Evolutionary conservation across 2,329 filamentous ascomycete species (phyloP).

Genomic region (Aspergillus sp.): DNA sequence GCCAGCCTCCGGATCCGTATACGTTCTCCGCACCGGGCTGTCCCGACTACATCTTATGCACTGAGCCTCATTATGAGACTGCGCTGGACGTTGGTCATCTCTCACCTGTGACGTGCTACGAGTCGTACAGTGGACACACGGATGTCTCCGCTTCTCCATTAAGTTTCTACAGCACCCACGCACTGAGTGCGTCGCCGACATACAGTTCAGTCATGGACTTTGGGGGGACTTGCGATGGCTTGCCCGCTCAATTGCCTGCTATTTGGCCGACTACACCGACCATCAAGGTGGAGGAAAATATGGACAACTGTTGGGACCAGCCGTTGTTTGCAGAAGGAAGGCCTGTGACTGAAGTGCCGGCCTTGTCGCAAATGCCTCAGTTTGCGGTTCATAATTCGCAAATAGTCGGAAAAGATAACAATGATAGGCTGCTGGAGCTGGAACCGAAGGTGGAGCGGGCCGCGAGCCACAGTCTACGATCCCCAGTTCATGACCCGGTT

Average conservation of each 20-base stretch:
- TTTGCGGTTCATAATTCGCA: too few species aligned
- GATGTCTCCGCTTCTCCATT: slow-evolving; percentile 19
- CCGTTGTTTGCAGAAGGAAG: slow-evolving; percentile 4
- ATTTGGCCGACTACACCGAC: slow-evolving; percentile 22
- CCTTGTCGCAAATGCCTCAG: too few species aligned
- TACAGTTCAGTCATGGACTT: slow-evolving; percentile 18
- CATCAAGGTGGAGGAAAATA: slow-evolving; percentile 7
- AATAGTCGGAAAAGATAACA: too few species aligned
- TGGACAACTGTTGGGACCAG: slow-evolving; percentile 13
- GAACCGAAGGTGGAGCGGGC: too few species aligned
- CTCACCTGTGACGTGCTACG: slow-evolving; percentile 16
- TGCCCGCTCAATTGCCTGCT: slow-evolving; percentile 10
- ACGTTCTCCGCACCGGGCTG: slow-evolving; percentile 16
- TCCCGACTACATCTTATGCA: slow-evolving; percentile 15
- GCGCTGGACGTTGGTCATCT: slow-evolving; percentile 17
- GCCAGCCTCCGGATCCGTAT: slow-evolving; percentile 12
- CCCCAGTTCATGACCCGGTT: too few species aligned
- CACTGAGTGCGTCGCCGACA: slow-evolving; percentile 18
- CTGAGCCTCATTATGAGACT: slow-evolving; percentile 15
- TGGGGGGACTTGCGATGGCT: slow-evolving; percentile 6
- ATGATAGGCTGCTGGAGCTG: too few species aligned
- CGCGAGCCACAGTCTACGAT: too few species aligned
- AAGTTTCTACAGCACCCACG: slow-evolving; percentile 17
- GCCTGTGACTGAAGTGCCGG: not conserved
- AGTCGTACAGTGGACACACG: slow-evolving; percentile 15